phyloP scores from a whole-genome alignment of 169 alveolate species.

The Plasmodium reichenowi region DNA sequence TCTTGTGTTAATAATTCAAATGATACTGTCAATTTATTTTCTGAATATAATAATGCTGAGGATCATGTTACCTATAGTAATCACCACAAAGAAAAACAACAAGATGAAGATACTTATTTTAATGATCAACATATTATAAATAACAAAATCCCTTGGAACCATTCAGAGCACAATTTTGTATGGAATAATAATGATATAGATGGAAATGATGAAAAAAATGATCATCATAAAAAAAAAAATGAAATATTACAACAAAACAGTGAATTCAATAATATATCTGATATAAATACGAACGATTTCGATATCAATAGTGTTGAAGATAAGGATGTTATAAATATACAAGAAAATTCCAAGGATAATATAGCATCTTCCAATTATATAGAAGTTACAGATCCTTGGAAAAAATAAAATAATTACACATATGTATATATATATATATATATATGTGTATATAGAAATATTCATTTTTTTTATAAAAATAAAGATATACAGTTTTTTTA shows the following conservation, averaged over 20 bases:
- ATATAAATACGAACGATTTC: slow-evolving; percentile 1
- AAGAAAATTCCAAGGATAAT: neutral
- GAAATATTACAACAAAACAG: neutral
- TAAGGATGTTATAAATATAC: neutral
- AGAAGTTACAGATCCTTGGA: slow-evolving; percentile 4
- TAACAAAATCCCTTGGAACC: slow-evolving; percentile 2
- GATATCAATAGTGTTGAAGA: slow-evolving; percentile 17
- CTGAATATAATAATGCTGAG: slow-evolving; percentile 69
- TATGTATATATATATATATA: no score
- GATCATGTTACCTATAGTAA: slow-evolving; percentile 43
- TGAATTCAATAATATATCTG: neutral
- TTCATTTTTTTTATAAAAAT: no score
- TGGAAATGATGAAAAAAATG: neutral
- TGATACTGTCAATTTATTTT: slow-evolving; percentile 14
- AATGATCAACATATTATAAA: neutral
- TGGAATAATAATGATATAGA: slow-evolving; percentile 13
- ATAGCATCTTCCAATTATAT: slow-evolving; percentile 15
- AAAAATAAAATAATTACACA: neutral
- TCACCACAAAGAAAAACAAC: neutral
- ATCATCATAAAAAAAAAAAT: neutral
- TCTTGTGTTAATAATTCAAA: neutral
- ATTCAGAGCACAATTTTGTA: slow-evolving; percentile 1
- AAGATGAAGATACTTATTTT: slow-evolving; percentile 13
- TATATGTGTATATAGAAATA: no score
- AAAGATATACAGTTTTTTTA: neutral